Evolutionary conservation across 805 yeast genomes (phyloP), one percentile per base, ranked within the genome.

Genomic region (Kluyveromyces siamensis): DNA sequence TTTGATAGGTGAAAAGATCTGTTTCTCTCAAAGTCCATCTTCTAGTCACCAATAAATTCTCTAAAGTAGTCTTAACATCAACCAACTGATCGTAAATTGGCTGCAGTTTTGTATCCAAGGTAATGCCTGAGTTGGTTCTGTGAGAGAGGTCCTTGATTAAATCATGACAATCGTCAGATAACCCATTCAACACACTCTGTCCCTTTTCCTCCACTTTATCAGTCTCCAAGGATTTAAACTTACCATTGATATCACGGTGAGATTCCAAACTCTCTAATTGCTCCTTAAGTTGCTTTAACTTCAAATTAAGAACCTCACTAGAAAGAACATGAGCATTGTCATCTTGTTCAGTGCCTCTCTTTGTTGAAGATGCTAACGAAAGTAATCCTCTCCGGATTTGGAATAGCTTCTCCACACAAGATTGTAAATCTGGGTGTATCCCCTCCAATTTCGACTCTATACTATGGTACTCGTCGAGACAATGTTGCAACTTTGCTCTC

Each of bases 1-100:
- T 80, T 67, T 89, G 96, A 63, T 86, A 90, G 44, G 76, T 75
- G 69, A 85, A 93, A 52, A 93, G 73, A 68, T 93, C 99, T 0
- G 99, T 93, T 60, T 90, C 96, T 61, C 99, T 80, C 70, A 93
- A 72, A 2, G 98, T 91, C 99, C 99, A 93, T 65, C 99, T 79
- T 67, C 96, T 82, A 2, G 99, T 93, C 41, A 93, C 80, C 57
- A 91, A 73, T 53, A 93, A 71, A 55, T 87, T 87, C 57, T 87
- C 96, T 52, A 93, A 74, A 17, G 83, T 82, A 21, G 79, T 73
- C 63, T 88, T 87, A 56, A 88, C 73, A 41, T 75, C 78, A 30
- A 77, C 70, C 55, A 93, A 71, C 50, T 78, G 74, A 44, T 77
- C 74, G 67, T 86, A 90, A 27, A 85, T 72, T 16, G 78, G 78